phyloP scores from a whole-genome alignment of 768 basidiomycete genomes.

The Arthromyces matolae region DNA sequence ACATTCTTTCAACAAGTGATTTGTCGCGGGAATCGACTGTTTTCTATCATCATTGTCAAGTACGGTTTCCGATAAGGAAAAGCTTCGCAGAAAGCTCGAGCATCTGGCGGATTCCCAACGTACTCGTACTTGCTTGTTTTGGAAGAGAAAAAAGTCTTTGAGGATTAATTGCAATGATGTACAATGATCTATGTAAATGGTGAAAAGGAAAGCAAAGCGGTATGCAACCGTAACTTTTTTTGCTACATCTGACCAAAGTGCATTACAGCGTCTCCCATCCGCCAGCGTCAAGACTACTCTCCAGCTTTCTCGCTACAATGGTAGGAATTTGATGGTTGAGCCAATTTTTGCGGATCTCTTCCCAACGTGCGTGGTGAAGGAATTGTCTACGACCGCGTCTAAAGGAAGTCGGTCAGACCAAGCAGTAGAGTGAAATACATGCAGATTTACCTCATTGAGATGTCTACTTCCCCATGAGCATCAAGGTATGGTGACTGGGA shows the following conservation, averaged over 20 bases:
- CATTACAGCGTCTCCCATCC: constrained; percentile 85
- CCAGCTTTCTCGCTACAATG: constrained; percentile 82
- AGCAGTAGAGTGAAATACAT: not conserved
- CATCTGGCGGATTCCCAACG: too few species aligned
- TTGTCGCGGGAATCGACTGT: too few species aligned
- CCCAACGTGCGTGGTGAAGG: constrained; percentile 80
- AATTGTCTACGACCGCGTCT: constrained; percentile 90
- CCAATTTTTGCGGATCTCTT: constrained; percentile 91
- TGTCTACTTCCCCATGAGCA: constrained; percentile 89
- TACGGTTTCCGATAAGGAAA: too few species aligned
- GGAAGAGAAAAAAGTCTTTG: too few species aligned
- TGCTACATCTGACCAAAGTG: constrained; percentile 1
- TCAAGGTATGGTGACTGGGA: constrained; percentile 88
- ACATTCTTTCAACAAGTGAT: too few species aligned
- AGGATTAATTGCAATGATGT: too few species aligned
- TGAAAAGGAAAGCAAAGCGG: too few species aligned
- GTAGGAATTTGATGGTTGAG: constrained; percentile 87
- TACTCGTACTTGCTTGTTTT: too few species aligned
- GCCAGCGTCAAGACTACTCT: constrained; percentile 83
- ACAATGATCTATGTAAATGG: too few species aligned
- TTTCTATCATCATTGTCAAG: too few species aligned
- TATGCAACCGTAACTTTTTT: too few species aligned
- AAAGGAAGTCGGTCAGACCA: not conserved
- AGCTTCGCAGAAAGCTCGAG: too few species aligned
- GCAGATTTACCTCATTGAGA: constrained; percentile 74